Evolutionary conservation across 2,329 filamentous ascomycete species (phyloP).

Genomic region (Cryphonectria naterciae): DNA sequence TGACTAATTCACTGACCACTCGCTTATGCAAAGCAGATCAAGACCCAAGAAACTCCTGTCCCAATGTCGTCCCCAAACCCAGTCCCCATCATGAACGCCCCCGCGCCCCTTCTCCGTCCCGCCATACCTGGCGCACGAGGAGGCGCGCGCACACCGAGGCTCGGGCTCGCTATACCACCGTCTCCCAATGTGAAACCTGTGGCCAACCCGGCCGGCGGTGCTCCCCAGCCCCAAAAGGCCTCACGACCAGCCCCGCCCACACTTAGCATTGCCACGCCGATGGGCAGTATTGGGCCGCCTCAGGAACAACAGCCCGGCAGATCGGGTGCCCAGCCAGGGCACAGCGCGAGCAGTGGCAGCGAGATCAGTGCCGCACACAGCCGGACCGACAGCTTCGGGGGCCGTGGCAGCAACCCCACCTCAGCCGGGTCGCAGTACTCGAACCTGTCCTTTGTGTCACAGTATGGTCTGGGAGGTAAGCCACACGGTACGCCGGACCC

Average conservation of each 20-base stretch:
- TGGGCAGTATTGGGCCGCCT: constrained; percentile 76
- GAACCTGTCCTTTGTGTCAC: constrained; percentile 76
- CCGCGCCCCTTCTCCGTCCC: constrained; percentile 80
- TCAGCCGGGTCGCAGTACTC: constrained; percentile 90
- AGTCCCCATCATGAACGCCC: constrained; percentile 65
- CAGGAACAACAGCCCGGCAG: constrained; percentile 65
- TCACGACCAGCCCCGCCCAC: constrained; percentile 72
- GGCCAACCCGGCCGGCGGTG: constrained; percentile 48
- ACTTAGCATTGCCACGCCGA: constrained; percentile 83
- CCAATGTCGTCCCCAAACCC: constrained; percentile 30
- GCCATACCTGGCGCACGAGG: constrained; percentile 74
- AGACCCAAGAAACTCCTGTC: constrained; percentile 19
- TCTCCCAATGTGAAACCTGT: constrained; percentile 83
- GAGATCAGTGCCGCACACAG: constrained; percentile 81
- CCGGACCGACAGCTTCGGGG: constrained; percentile 81
- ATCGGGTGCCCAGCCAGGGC: constrained; percentile 60
- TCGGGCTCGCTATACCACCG: constrained; percentile 88
- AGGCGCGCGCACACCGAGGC: constrained; percentile 69
- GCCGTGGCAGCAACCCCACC: constrained; percentile 77
- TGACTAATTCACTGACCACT: constrained; percentile 11
- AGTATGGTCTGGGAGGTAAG: constrained; percentile 70
- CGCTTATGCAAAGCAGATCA: constrained; percentile 18
- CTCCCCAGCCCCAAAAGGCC: constrained; percentile 37
- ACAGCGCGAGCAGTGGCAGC: constrained; percentile 75
- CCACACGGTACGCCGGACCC: constrained; percentile 77